phyloP scores from a whole-genome alignment of 345 rosid genomes.

The Lumnitzera littorea region DNA sequence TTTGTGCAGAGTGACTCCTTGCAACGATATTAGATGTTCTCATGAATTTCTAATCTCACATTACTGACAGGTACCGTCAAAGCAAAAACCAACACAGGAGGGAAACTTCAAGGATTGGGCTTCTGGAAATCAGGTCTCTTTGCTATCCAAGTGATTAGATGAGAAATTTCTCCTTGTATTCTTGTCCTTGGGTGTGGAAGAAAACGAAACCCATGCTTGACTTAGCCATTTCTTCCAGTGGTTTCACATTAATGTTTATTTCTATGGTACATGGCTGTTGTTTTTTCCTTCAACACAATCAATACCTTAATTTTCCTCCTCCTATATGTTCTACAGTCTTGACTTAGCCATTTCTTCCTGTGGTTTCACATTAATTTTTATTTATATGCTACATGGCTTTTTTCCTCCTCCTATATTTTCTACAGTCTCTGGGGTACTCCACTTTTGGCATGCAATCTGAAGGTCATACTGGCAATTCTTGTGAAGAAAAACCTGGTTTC shows the following conservation, averaged over 20 bases:
- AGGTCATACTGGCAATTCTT: not conserved
- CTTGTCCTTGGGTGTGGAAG: too few species aligned
- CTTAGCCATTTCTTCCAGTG: too few species aligned
- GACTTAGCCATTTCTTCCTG: too few species aligned
- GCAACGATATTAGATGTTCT: not conserved
- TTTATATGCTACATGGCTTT: too few species aligned
- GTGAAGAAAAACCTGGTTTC: conserved; percentile 5
- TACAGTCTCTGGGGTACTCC: conserved; percentile 11
- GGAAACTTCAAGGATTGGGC: conserved; percentile 8
- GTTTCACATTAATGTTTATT: too few species aligned
- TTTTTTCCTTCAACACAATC: too few species aligned
- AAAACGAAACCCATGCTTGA: too few species aligned
- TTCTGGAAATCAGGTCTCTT: conserved; percentile 6
- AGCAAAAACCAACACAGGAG: not conserved
- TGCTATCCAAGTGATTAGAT: not conserved
- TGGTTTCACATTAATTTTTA: too few species aligned
- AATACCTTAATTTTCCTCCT: too few species aligned
- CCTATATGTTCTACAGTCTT: conserved; percentile 5
- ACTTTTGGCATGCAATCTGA: conserved; percentile 2
- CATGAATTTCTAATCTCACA: not conserved
- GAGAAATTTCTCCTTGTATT: not conserved
- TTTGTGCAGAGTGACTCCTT: too few species aligned
- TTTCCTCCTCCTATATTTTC: too few species aligned
- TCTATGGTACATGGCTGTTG: too few species aligned
- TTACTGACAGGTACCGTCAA: conserved; percentile 23